Conservation (phyloP, 179 eudicot genomes). For the Spinacia oleracea region DNA sequence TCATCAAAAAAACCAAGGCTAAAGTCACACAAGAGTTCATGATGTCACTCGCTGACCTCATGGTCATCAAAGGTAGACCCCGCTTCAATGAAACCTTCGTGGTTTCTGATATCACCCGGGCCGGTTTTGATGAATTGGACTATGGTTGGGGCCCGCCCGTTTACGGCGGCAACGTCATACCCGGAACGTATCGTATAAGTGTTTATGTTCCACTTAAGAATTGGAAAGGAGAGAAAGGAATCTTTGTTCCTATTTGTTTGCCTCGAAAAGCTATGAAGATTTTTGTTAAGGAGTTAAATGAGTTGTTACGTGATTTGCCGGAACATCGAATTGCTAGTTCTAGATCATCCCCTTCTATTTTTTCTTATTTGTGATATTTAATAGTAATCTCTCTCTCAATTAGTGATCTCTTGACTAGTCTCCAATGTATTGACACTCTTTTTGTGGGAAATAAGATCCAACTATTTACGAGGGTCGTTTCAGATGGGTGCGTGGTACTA, state of each 20-base stretch:
- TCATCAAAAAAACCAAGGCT: conserved; percentile 41
- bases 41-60: conserved; percentile 55
- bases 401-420: too few relatives aligned
- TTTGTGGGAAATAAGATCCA: too few relatives aligned
- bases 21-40: conserved; percentile 49
- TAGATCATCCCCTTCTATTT: background rate
- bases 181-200: conserved; percentile 33
- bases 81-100: conserved; percentile 38
- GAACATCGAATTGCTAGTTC: background rate
- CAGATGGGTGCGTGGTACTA: too few relatives aligned
- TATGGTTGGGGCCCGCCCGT: conserved; percentile 63
- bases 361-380: conserved; percentile 19
- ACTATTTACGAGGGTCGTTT: too few relatives aligned
- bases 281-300: conserved; percentile 33
- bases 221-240: conserved; percentile 36
- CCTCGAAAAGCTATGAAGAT: conserved; percentile 41
- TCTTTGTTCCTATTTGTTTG: conserved; percentile 43
- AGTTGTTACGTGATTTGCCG: conserved; percentile 1
- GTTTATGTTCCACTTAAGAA: conserved; percentile 29
- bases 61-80: conserved; percentile 51
- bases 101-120: conserved; percentile 51
- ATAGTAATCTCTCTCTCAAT: too few relatives aligned
- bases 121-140: conserved; percentile 47
- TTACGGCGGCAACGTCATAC: conserved; percentile 38
- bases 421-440: too few relatives aligned